These are phyloP conservation scores for Picochlorum sp. DNA, from an alignment of 139 green algal genomes.

Conservation along the genomic window DNA sequence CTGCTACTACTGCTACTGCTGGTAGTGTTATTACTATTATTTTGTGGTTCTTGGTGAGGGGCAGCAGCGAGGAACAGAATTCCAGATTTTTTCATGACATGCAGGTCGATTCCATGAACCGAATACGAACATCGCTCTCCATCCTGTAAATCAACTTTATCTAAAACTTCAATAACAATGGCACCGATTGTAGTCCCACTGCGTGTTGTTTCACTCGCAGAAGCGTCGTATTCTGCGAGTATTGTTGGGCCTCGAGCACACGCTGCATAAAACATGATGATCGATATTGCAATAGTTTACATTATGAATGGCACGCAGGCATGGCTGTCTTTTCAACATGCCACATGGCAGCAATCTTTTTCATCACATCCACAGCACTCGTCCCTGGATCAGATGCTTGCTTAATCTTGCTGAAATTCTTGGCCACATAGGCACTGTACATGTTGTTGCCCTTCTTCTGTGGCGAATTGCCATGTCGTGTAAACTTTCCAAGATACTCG, in stretches of 20 bases:
- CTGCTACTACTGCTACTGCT: too few species aligned
- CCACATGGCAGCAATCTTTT: conserved; percentile 19
- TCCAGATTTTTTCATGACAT: conserved; percentile 62
- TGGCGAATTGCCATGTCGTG: conserved; percentile 31
- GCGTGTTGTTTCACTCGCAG: too few species aligned
- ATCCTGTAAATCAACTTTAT: conserved; percentile 47
- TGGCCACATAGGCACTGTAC: conserved; percentile 32
- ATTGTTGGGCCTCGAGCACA: too few species aligned
- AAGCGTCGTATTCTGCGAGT: too few species aligned
- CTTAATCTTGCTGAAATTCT: conserved; percentile 8
- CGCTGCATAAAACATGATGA: not conserved
- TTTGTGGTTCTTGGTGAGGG: not conserved
- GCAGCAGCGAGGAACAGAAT: conserved; percentile 50
- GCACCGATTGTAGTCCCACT: too few species aligned
- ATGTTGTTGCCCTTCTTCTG: conserved; percentile 15
- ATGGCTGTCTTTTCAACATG: conserved; percentile 9
- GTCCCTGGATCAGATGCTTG: conserved; percentile 16
- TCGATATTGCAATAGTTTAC: not conserved
- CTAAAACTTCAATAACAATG: conserved; percentile 40
- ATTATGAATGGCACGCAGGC: conserved; percentile 66
- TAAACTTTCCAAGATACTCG: conserved; percentile 39
- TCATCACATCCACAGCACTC: conserved; percentile 32
- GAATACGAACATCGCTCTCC: conserved; percentile 29
- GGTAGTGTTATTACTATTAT: not conserved
- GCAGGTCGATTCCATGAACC: conserved; percentile 75